Base-by-base conservation (phyloP, 192 early-diverging fungal species). In the Pecoramyces ruminantium region DNA sequence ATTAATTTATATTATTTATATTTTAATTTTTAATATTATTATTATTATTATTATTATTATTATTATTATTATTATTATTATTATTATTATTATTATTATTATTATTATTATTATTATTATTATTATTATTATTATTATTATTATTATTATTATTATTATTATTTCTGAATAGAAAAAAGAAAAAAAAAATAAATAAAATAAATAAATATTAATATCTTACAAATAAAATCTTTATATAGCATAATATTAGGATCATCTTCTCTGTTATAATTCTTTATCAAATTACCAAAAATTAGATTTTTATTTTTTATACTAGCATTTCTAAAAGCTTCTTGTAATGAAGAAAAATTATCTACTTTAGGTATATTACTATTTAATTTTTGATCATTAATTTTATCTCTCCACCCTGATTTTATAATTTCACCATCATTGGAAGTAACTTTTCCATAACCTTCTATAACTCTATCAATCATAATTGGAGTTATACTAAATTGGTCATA, bases 401-500 rank as follows among this genome's bases (percentile, higher is more conserved):
- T 27, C 30, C 34, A 78, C 25, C 29, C 89, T 87, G 82, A 78
- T 18, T 79, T 38, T 17, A 28, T 58, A 30, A 28, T 79, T 38
- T 78, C 21, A 13, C 80, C 77, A 58, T 29, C 67, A 38, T 16
- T 34, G 78, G 79, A 78, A 82, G 30, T 77, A 30, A 30, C 78
- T 79, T 85, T 92, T 28, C 93, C 93, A 77, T 84, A 87, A 18
- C 88, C 90, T 80, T 88, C 84, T 85, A 97, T 91, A 12, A 98
- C 89, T 38, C 96, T 91, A 15, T 88, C 85, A 29, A 95, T 89
- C 28, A 92, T 87, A 34, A 90, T 87, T 4, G 85, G 83, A 16
- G 95, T 94, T 29, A 98, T 87, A 6, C 91, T 86, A 29, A 88
- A 85, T 29, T 86, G 89, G 80, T 93, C 93, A 86, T 97, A 98